A percentile compares a stretch with the other conserved stretches of the same genome.
Conservation (phyloP, 2,329 filamentous ascomycete species). For the Ceratocystiopsis minuta region DNA sequence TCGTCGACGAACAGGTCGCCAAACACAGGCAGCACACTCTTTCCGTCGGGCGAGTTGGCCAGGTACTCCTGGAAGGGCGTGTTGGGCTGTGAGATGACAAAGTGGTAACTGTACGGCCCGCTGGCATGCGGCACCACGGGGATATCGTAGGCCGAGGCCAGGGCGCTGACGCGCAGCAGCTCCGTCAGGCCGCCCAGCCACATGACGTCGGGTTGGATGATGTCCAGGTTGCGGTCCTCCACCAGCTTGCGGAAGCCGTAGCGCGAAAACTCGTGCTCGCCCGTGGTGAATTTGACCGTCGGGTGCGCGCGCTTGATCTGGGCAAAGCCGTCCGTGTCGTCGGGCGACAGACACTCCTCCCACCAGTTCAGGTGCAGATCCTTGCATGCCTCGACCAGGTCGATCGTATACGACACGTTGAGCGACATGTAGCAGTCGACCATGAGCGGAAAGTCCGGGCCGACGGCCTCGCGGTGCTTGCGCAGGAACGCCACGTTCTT, state of each 20-base stretch:
- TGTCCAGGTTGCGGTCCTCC: conserved; percentile 79
- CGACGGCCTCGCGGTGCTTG: conserved; percentile 67
- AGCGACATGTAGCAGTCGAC: conserved; percentile 97
- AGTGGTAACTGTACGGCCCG: conserved; percentile 90
- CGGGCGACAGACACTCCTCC: conserved; percentile 84
- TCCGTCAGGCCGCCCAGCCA: conserved; percentile 91
- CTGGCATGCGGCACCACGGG: conserved; percentile 91
- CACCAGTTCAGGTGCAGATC: conserved; percentile 90
- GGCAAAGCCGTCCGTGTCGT: conserved; percentile 81
- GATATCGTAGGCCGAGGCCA: conserved; percentile 85
- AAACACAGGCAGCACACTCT: conserved; percentile 79
- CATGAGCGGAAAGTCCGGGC: conserved; percentile 80
- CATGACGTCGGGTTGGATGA: conserved; percentile 93
- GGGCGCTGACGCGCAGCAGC: conserved; percentile 70
- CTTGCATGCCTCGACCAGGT: conserved; percentile 67
- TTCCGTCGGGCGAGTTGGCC: conserved; percentile 80
- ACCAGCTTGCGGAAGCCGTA: conserved; percentile 92
- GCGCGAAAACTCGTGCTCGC: conserved; percentile 87
- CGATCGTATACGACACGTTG: conserved; percentile 82
- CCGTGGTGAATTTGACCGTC: conserved; percentile 82
- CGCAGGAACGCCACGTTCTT: conserved; percentile 85
- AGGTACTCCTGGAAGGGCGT: conserved; percentile 92
- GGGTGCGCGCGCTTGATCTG: conserved; percentile 84
- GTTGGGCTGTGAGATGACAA: conserved; percentile 83
- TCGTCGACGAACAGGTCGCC: conserved; percentile 82